Evolutionary conservation across 768 basidiomycete species (phyloP).

Genomic region (Leucocoprinus sp.): DNA sequence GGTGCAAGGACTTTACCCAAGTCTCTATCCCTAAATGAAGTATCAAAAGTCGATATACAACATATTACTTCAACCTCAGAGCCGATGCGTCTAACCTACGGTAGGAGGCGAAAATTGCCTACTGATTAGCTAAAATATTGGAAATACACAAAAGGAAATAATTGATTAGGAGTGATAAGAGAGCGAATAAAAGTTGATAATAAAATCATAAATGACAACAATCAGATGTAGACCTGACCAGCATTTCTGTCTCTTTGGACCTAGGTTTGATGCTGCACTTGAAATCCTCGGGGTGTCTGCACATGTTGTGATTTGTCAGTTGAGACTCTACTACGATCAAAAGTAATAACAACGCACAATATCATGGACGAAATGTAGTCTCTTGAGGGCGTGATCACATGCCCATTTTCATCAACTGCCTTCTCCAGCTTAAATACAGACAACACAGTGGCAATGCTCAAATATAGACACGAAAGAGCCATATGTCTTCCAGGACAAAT

Average conservation of each 20-base stretch:
- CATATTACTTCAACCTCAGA: no score
- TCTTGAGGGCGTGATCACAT: background rate
- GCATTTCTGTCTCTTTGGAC: background rate
- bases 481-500: conserved; percentile 15
- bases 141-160: background rate
- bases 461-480: conserved; percentile 11
- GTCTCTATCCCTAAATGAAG: no score
- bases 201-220: no score
- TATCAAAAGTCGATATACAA: no score
- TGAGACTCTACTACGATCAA: no score
- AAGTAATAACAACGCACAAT: background rate
- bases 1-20: no score
- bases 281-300: conserved; percentile 1
- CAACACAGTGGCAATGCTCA: conserved; percentile 10
- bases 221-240: no score
- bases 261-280: background rate
- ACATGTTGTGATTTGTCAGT: background rate
- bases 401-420: conserved; percentile 6
- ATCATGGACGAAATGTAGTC: conserved; percentile 1
- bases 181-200: no score
- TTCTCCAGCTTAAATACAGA: conserved; percentile 6
- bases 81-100: no score
- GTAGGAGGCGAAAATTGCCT: no score
- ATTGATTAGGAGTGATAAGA: no score
- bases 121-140: background rate